Base-by-base conservation (phyloP, 2,329 filamentous ascomycete genomes). In the Alternaria arborescens region DNA sequence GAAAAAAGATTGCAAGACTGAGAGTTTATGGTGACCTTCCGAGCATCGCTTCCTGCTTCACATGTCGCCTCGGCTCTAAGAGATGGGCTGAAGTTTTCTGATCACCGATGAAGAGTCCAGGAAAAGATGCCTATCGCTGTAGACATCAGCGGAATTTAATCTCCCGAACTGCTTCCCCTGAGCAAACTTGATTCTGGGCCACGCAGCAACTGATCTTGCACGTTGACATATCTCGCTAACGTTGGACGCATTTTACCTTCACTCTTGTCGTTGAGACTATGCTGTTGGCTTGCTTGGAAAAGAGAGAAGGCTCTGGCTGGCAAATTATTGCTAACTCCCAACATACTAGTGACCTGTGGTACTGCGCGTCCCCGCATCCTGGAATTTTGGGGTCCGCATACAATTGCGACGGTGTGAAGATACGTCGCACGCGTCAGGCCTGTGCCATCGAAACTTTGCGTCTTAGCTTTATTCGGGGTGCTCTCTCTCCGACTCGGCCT, bases 121-220 rank as follows among this genome's bases (percentile, higher is more conserved):
- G 5, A 2, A 0, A 22, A 41, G 2, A 22, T 3, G 5, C 18
- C 10, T 6, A 12, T 12, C 18, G 4, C 8, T 40, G 38, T 11
- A 2, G 10, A 41, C 3, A 7, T 11, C 12, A 8, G 10, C 8
- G 5, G 10, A 41, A 5, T 41, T 14, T 1, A 41, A 0, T 2
- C 0, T 22, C 18, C 1, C 4, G 5, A 4, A 14, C 4, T 5
- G 11, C 14, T 6, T 36, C 1, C 10, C 5, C 2, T 36, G 0
- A 3, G 32, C 32, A 16, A 36, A 36, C 3, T 36, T 6, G 12
- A 16, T 8, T 36, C 32, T 36, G 2, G 1, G 28, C 1, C 28
- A 30, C 28, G 4, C 28, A 1, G 11, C 11, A 30, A 30, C 2
- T 1, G 28, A 1, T 30, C 4, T 30, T 30, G 11, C 28, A 0